These are phyloP conservation scores for Rhizomucor miehei DNA, from an alignment of 371 early-diverging fungal genomes.

Conservation along the genomic window DNA sequence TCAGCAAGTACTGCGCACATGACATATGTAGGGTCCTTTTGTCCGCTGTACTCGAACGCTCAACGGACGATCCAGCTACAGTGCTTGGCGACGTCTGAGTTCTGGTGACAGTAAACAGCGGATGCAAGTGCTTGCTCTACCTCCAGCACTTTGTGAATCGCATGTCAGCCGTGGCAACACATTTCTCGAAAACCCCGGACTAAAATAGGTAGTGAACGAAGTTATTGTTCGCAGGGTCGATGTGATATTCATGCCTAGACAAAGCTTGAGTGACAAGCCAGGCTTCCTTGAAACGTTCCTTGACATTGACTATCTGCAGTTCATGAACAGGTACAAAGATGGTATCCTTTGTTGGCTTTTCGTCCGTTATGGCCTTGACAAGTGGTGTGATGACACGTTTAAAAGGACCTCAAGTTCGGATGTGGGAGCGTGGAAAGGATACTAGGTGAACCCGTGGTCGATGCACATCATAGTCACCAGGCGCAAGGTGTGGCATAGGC, in stretches of 20 bases:
- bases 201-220: slow-evolving; percentile 64
- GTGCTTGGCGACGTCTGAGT: slow-evolving; percentile 66
- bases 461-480: slow-evolving; percentile 44
- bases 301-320: slow-evolving; percentile 62
- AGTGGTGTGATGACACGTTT: slow-evolving; percentile 33
- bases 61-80: slow-evolving; percentile 65
- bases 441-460: slow-evolving; percentile 49
- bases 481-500: slow-evolving; percentile 49
- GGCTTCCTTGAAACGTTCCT: slow-evolving; percentile 47
- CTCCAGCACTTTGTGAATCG: slow-evolving; percentile 36
- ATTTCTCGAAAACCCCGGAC: slow-evolving; percentile 56
- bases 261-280: slow-evolving; percentile 57
- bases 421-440: slow-evolving; percentile 42
- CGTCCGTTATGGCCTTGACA: slow-evolving; percentile 22
- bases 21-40: slow-evolving; percentile 44
- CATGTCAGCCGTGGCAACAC: slow-evolving; percentile 43
- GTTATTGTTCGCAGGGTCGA: slow-evolving; percentile 76
- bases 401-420: slow-evolving; percentile 53
- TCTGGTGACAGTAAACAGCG: slow-evolving; percentile 44
- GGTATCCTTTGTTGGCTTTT: slow-evolving; percentile 8
- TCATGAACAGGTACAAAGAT: slow-evolving; percentile 67
- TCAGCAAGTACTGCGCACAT: slow-evolving; percentile 67
- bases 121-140: slow-evolving; percentile 59
- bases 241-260: slow-evolving; percentile 66
- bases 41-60: slow-evolving; percentile 39